Evolutionary conservation across 2,329 filamentous ascomycete genomes (phyloP), one percentile per base, ranked within the genome.

Genomic region (Gremmenia infestans): DNA sequence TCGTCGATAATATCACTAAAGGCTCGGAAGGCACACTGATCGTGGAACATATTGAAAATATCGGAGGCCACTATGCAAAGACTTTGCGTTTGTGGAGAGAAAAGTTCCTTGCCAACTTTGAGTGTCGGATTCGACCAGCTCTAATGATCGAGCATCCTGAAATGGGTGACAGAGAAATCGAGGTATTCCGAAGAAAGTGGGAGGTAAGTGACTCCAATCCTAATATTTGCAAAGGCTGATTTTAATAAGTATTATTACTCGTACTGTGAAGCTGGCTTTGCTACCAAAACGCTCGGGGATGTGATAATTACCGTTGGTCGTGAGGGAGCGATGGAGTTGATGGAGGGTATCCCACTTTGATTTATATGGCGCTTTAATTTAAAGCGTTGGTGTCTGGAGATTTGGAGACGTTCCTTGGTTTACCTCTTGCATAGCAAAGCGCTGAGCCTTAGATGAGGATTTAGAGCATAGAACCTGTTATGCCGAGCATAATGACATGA

Each of bases 231-330:
- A 9, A 23, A 42, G 14, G 50, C 55, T 60, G 25, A 59, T 45
- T 40, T 36, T 25, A 22, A n/a, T 37, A 59, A 83, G 75, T 91
- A 89, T 65, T 91, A 90, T 68, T 91, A 90, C 70, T 77, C 81
- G 22, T 90, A 90, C 67, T 89, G 86, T 60, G 87, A 90, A 69
- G 86, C 86, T 40, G 87, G 86, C 0, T 90, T 91, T 65, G 74
- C 80, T 56, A 87, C 83, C 5, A 89, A 89, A 72, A 88, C 85
- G 2, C 69, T 91, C 19, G 86, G 86, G 2, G 87, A 90, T 71
- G 83, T 84, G 1, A 88, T 90, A 50, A 82, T 91, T 60, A 89
- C 85, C 0, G 82, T 88, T 11, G 83, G 81, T 19, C 60, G 67
- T 45, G 67, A 69, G 48, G 67, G 67, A 2, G 78, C 82, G 2